Base-by-base conservation (phyloP, 1,139 yeast genomes). In the Hanseniaspora sp. region DNA sequence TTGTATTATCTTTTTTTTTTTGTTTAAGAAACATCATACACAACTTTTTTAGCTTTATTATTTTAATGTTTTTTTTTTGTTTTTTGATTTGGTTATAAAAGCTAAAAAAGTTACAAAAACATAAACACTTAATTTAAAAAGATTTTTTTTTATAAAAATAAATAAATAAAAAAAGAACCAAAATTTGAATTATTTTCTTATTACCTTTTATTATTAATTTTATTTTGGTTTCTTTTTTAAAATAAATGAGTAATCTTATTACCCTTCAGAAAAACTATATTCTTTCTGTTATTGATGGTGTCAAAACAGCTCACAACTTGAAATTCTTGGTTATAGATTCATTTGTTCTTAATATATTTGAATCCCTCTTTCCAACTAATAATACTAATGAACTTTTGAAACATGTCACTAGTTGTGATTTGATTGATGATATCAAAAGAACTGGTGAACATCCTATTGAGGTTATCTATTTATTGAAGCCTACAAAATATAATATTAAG, bases 381-480 rank as follows among this genome's bases (percentile, higher is more conserved):
- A 62, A 62, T 13, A 66, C 66, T 17, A 69, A 65, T 38, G 73
- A 70, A 39, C 61, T 73, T 8, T 60, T 74, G 28, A 67, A 68
- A 43, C 59, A 65, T 59, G 76, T 73, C 31, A 71, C 73, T 18
- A 77, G 80, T 13, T 74, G 79, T 44, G 82, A 78, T 60, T 67
- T 71, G 53, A 71, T 82, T 23, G 86, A 80, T 60, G 65, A 75
- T 15, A 57, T 60, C 6, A 67, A 68, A 52, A 70, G 84, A 53
- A 74, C 69, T 53, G 70, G 75, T 11, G 81, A 75, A 64, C 68
- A 67, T 12, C 73, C 73, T 39, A 74, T 78, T 49, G 85, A 78
- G 59, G 87, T 82, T 2, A 66, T 83, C 1, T 83, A 83, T 62
- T 65, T 83, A 29, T 62, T 82, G 23, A 77, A 77, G 51, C 84